Conservation (phyloP, 2,329 filamentous ascomycete species). For the Pestalotiopsis sp. region DNA sequence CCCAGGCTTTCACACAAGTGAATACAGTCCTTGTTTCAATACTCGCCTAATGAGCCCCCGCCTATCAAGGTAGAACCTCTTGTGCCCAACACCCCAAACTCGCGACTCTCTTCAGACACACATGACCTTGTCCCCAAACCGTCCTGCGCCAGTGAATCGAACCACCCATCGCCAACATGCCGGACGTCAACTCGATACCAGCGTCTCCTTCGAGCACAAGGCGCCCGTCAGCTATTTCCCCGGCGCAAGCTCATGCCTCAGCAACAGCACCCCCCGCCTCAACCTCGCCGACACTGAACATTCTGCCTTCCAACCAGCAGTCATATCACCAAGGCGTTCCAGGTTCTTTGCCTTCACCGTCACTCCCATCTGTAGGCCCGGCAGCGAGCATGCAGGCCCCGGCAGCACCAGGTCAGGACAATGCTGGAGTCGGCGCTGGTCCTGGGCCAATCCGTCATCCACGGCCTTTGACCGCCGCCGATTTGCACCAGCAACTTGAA, state of each 20-base stretch:
- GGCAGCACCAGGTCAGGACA: slow-evolving; percentile 32
- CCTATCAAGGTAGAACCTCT: background rate
- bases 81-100: background rate
- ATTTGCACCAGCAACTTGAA: slow-evolving; percentile 87
- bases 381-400: slow-evolving; percentile 33
- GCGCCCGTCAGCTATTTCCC: slow-evolving; percentile 48
- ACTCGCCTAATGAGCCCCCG: background rate
- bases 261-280: slow-evolving; percentile 35
- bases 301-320: slow-evolving; percentile 55
- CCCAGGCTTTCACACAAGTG: background rate
- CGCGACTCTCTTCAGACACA: background rate
- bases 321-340: slow-evolving; percentile 35
- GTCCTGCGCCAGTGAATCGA: background rate
- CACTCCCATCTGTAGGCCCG: slow-evolving; percentile 23
- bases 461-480: slow-evolving; percentile 82
- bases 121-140: background rate
- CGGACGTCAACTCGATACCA: slow-evolving; percentile 25
- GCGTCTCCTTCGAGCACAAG: slow-evolving; percentile 28
- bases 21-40: background rate
- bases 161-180: slow-evolving; percentile 39
- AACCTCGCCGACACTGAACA: slow-evolving; percentile 51
- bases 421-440: slow-evolving; percentile 54
- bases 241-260: slow-evolving; percentile 25
- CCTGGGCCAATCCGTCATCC: slow-evolving; percentile 83
- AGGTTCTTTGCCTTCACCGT: slow-evolving; percentile 35